Evolutionary conservation across 495 filamentous ascomycete species (phyloP), one percentile per base, ranked within the genome.

Genomic region (Astrocystis sublimbata): DNA sequence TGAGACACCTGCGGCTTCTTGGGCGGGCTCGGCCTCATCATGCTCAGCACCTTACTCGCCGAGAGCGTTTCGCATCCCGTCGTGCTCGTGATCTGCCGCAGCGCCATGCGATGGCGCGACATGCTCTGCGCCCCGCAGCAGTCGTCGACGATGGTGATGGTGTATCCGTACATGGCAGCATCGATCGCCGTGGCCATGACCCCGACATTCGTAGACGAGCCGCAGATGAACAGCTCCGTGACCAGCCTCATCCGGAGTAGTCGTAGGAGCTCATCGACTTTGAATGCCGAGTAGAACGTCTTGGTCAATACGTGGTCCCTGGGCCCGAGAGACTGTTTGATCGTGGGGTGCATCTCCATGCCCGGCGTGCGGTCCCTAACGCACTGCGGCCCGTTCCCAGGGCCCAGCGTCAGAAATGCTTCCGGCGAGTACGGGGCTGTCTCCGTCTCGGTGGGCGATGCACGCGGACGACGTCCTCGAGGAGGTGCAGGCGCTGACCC

Each of bases 121-220:
- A 87, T 82, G 66, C 79, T 86, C 41, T 93, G 87, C 69, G 88
- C 97, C 10, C 92, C 94, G 42, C 96, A 81, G 70, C 93, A 97
- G 71, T 98, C 92, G 49, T 93, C 89, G 28, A 98, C 77, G 12
- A 98, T 75, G 5, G 89, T 92, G 60, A 97, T 90, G 24, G 86
- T 83, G 65, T 94, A 88, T 12, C 94, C 94, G 71, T 96, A 88
- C 15, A 86, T 85, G 0, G 90, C 93, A 2, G 94, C 94, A 68
- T 97, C 94, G 49, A 96, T 78, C 23, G 92, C 93, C 2, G 94
- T 98, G 8, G 94, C 94, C 68, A 92, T 94, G 30, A 98, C 86
- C 23, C 92, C 92, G 30, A 92, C 80, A 71, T 97, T 97, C 13
- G 90, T 92, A 36, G 93, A 78, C n/a, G 89, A 85, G 12, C 94